These are phyloP conservation scores for Fusarium kyushuense DNA, from an alignment of 2,329 filamentous ascomycete genomes.

Conservation along the genomic window DNA sequence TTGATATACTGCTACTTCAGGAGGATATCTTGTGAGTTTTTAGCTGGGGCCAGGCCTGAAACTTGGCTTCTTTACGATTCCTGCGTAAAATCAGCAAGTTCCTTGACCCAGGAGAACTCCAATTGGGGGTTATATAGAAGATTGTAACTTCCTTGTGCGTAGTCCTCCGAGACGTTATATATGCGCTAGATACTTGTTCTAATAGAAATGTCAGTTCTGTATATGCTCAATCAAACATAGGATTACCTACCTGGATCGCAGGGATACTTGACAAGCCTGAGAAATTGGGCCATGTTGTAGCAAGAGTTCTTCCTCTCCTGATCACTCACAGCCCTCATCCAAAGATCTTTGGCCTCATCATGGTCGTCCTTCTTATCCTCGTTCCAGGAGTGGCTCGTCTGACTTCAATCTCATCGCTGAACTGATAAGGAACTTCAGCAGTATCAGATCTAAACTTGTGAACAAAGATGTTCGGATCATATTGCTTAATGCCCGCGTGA, in stretches of 20 bases:
- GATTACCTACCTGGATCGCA: not conserved
- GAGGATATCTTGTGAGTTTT: not conserved
- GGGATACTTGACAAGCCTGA: not conserved
- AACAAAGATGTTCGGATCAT: conserved; percentile 1
- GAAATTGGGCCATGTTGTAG: conserved; percentile 11
- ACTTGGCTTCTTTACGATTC: conserved; percentile 16
- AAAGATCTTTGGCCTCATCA: conserved; percentile 3
- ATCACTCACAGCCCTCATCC: conserved; percentile 4
- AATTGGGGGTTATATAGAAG: not conserved
- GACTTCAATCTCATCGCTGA: not conserved
- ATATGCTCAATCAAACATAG: not conserved
- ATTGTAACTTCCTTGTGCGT: conserved; percentile 4
- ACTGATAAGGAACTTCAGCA: conserved; percentile 11
- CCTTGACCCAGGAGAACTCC: conserved; percentile 3
- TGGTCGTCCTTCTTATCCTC: conserved; percentile 18
- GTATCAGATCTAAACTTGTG: conserved; percentile 11
- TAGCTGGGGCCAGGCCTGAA: not conserved
- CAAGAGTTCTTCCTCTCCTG: conserved; percentile 17
- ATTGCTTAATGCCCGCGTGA: conserved; percentile 15
- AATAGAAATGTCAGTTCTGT: not conserved
- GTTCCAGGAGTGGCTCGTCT: not conserved
- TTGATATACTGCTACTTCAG: not conserved
- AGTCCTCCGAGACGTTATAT: conserved; percentile 13
- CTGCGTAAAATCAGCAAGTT: conserved; percentile 7
- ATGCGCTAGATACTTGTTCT: conserved; percentile 14